Base-by-base conservation (phyloP, 345 rosid genomes). In the Isatis tinctoria region DNA sequence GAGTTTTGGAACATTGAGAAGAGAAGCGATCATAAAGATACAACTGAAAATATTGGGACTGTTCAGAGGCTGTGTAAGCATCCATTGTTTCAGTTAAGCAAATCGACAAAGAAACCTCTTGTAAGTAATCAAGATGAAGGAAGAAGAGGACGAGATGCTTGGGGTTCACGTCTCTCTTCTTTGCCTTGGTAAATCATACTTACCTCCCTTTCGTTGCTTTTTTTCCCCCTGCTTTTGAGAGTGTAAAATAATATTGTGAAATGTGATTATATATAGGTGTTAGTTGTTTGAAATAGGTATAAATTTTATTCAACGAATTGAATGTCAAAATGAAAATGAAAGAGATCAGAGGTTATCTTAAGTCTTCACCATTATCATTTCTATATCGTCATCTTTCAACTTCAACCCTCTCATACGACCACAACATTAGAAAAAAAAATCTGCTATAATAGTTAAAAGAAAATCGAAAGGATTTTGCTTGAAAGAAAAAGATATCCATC, bases 71-170 rank as follows among this genome's bases (percentile, higher is more conserved):
- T 88, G 18, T 83, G 90, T 83, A 85, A 86, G 67, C 88, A 90
- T 68, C 90, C 95, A 10, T 81, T 88, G 37, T 92, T 88, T 76
- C 90, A 87, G 82, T 68, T 86, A 70, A 81, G 81, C 54, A 88
- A 90, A 76, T 78, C 88, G 4, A 61, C 71, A 2, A 90, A 83
- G 86, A 90, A 89, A 79, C 62, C 82, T 20, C 79, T 74, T 75
- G 87, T 85, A 86, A 85, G 82, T 87, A 82, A 76, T 74, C 83
- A 82, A 58, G 80, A 70, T 65, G 80, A 82, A 65, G 81, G 80
- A 18, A 76, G 82, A 65, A 72, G 69, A 71, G 60, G 72, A 57
- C 17, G 56, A 40, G 87, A 87, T 63, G 81, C 80, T 69, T 83
- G 84, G 85, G 73, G 71, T 69, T 76, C 79, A 69, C 78, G 73